A percentile compares a stretch with the other conserved stretches of the same genome.
These are phyloP conservation scores for Colletotrichum sp. DNA, from an alignment of 2,329 filamentous ascomycete genomes.

Conservation along the genomic window DNA sequence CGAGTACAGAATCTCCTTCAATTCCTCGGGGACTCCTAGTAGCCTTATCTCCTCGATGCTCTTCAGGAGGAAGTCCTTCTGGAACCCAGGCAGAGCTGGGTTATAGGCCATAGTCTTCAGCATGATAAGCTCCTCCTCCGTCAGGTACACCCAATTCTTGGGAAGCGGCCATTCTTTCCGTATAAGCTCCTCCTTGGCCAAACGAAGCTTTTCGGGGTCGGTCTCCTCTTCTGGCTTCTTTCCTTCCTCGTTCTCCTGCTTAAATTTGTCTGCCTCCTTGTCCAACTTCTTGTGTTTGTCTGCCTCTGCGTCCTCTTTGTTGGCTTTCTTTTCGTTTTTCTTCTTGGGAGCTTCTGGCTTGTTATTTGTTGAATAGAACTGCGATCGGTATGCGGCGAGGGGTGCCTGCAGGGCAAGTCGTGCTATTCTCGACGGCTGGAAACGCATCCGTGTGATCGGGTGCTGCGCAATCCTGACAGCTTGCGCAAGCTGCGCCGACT, in stretches of 20 bases:
- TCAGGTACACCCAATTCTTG: constrained; percentile 52
- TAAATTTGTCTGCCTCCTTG: constrained; percentile 22
- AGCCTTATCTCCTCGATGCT: constrained; percentile 68
- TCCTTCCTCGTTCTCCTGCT: constrained; percentile 23
- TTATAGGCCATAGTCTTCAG: constrained; percentile 63
- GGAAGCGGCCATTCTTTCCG: constrained; percentile 39
- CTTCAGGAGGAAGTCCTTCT: constrained; percentile 63
- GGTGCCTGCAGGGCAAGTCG: constrained; percentile 38
- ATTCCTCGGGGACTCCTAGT: constrained; percentile 72
- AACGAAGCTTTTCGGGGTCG: constrained; percentile 23
- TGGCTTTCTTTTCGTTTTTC: constrained; percentile 32
- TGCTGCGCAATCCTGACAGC: constrained; percentile 63
- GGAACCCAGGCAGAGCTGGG: constrained; percentile 66
- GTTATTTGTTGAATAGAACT: constrained; percentile 42
- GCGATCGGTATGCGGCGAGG: constrained; percentile 28
- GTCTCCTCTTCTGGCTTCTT: constrained; percentile 24
- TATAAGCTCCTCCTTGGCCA: constrained; percentile 25
- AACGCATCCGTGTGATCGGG: constrained; percentile 52
- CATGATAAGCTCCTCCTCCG: constrained; percentile 51
- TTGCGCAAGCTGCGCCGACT: constrained; percentile 69
- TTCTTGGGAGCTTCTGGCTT: constrained; percentile 35
- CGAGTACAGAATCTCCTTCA: constrained; percentile 62
- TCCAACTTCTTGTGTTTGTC: not conserved
- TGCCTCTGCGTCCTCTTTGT: constrained; percentile 28
- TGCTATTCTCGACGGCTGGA: constrained; percentile 37